These are phyloP conservation scores for Endoconidiophora laricicola DNA, from an alignment of 2,329 filamentous ascomycete species.

Conservation along the genomic window DNA sequence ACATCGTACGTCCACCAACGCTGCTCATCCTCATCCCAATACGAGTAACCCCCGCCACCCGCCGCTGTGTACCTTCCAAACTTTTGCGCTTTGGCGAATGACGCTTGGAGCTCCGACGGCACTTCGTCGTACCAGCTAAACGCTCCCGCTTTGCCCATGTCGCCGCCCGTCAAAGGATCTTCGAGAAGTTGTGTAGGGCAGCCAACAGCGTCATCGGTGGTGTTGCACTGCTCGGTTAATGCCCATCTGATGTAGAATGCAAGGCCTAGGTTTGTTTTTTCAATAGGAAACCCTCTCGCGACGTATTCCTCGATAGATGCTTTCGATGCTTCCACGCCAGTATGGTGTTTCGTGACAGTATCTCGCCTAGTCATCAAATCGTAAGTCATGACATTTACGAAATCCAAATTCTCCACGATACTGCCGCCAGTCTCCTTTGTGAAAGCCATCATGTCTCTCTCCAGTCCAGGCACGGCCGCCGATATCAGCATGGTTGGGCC, in stretches of 20 bases:
- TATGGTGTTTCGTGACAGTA: conserved; percentile 46
- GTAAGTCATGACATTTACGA: conserved; percentile 54
- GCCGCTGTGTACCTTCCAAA: conserved; percentile 38
- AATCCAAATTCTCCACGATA: conserved; percentile 44
- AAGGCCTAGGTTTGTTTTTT: conserved; percentile 44
- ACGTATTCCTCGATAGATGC: conserved; percentile 43
- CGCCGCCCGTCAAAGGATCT: conserved; percentile 38
- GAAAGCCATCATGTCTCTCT: conserved; percentile 51
- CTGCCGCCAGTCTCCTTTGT: conserved; percentile 38
- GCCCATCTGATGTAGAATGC: conserved; percentile 55
- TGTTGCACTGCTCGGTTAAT: conserved; percentile 28
- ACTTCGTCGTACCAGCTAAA: conserved; percentile 44
- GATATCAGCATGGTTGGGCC: conserved; percentile 43
- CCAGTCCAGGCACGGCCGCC: conserved; percentile 49
- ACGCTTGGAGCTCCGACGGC: conserved; percentile 34
- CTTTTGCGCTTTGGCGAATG: conserved; percentile 38
- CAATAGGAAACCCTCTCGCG: conserved; percentile 30
- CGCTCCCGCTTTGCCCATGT: conserved; percentile 38
- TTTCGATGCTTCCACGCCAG: conserved; percentile 38
- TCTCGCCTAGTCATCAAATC: conserved; percentile 56
- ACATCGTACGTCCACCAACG: conserved; percentile 66
- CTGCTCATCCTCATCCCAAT: conserved; percentile 40
- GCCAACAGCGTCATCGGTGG: conserved; percentile 24
- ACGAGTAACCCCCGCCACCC: conserved; percentile 46
- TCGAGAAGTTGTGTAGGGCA: conserved; percentile 41